Conservation (phyloP, 2,329 filamentous ascomycete species). For the Ceratocystis harringtonii region DNA sequence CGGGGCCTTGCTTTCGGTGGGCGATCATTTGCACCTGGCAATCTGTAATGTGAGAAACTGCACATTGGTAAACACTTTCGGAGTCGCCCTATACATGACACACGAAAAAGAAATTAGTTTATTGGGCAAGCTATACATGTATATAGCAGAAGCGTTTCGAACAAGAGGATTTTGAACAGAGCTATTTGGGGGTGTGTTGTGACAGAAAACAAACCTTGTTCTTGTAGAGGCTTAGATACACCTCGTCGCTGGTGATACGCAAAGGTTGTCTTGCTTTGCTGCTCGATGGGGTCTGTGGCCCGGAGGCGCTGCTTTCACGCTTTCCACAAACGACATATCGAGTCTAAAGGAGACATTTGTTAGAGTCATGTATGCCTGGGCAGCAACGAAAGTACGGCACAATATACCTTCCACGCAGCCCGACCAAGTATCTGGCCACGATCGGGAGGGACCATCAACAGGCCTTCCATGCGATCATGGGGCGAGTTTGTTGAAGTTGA, state of each 20-base stretch:
- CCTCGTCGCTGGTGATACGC: slow-evolving; percentile 24
- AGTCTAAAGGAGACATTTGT: slow-evolving; percentile 27
- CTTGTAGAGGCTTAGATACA: slow-evolving; percentile 39
- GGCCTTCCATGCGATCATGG: slow-evolving; percentile 30
- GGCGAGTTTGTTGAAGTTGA: slow-evolving; percentile 18
- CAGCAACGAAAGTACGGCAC: background rate
- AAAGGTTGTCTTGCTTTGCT: slow-evolving; percentile 25
- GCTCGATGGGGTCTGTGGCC: slow-evolving; percentile 25
- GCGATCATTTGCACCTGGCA: slow-evolving; percentile 45
- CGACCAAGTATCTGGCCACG: slow-evolving; percentile 36
- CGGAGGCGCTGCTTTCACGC: slow-evolving; percentile 13
- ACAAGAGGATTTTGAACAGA: no score
- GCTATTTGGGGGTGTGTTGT: background rate
- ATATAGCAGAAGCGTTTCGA: no score
- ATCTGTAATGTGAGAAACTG: slow-evolving; percentile 36
- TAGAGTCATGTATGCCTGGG: background rate
- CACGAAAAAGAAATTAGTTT: background rate
- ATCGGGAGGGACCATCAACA: slow-evolving; percentile 37
- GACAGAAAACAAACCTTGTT: slow-evolving; percentile 31
- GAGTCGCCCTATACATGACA: slow-evolving; percentile 31
- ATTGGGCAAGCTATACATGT: background rate
- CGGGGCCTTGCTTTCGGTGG: slow-evolving; percentile 46
- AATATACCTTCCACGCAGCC: slow-evolving; percentile 36
- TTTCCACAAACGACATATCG: slow-evolving; percentile 44
- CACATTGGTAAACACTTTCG: slow-evolving; percentile 40